Conservation (phyloP, 1,284 basidiomycete species). For the Papiliotrema flavescens region DNA sequence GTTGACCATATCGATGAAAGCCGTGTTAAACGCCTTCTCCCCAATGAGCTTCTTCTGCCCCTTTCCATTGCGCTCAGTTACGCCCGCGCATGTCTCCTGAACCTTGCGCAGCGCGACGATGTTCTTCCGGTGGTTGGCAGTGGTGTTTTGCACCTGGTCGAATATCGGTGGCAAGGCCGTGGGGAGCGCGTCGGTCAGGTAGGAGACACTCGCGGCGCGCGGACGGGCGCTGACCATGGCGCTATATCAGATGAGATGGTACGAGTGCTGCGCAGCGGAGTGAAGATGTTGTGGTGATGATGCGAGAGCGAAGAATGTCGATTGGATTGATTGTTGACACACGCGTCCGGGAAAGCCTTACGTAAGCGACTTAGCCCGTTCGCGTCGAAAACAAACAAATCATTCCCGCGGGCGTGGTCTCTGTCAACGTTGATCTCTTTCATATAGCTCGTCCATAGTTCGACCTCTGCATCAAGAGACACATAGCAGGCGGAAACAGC, state of each 20-base stretch:
- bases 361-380: background rate
- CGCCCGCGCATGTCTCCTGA: conserved; percentile 62
- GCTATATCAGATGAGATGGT: background rate
- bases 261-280: background rate
- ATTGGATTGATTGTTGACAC: conserved; percentile 9
- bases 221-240: conserved; percentile 23
- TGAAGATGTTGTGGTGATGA: background rate
- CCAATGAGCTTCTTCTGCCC: conserved; percentile 61
- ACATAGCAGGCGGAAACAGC: background rate
- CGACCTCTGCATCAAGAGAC: too few species aligned
- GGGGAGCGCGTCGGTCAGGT: conserved; percentile 39
- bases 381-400: background rate
- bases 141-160: conserved; percentile 75
- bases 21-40: conserved; percentile 73
- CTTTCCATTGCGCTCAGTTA: conserved; percentile 56
- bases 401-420: too few species aligned
- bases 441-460: too few species aligned
- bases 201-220: conserved; percentile 24
- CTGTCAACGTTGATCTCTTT: too few species aligned
- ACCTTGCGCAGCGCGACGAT: conserved; percentile 79
- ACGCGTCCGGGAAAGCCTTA: background rate
- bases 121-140: conserved; percentile 90
- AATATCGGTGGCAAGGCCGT: conserved; percentile 59
- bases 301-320: too few species aligned
- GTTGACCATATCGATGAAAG: conserved; percentile 67